Percentiles rank a stretch among this genome's conserved stretches.
Evolutionary conservation across 2,329 filamentous ascomycete genomes (phyloP).

Genomic region (Aspergillus sp.): DNA sequence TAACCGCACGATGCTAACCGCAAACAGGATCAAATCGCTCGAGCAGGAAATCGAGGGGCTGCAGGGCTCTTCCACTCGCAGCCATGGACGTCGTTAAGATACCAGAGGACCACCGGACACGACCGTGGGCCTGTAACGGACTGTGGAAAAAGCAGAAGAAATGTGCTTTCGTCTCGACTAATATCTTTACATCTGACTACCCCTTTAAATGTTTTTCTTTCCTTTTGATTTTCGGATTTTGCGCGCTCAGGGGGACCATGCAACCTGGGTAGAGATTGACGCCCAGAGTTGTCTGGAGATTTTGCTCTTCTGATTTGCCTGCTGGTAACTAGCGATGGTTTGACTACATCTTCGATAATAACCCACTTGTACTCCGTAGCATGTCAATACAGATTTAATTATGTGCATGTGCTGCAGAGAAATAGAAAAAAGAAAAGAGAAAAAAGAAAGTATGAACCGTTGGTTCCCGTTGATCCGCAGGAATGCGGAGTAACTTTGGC

Average conservation of each 20-base stretch:
- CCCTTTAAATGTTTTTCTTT: slow-evolving; percentile 29
- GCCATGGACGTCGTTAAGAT: slow-evolving; percentile 82
- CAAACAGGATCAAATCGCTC: slow-evolving; percentile 51
- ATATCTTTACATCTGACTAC: slow-evolving; percentile 40
- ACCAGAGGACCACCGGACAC: slow-evolving; percentile 19
- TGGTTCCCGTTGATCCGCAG: not conserved
- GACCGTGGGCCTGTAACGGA: slow-evolving; percentile 19
- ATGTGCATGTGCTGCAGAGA: slow-evolving; percentile 9
- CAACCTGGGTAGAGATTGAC: slow-evolving; percentile 18
- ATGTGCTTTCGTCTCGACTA: slow-evolving; percentile 32
- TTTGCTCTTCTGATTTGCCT: slow-evolving; percentile 39
- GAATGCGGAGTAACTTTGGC: slow-evolving; percentile 1
- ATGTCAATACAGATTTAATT: slow-evolving; percentile 45
- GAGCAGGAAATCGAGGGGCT: slow-evolving; percentile 91
- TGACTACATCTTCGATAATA: slow-evolving; percentile 46
- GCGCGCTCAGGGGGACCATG: slow-evolving; percentile 34
- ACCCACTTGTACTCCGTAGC: slow-evolving; percentile 43
- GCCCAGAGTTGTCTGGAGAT: slow-evolving; percentile 27
- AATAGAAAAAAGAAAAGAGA: not conserved
- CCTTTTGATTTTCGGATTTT: slow-evolving; percentile 30
- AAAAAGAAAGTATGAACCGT: not conserved
- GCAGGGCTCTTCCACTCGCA: slow-evolving; percentile 87
- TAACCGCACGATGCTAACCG: slow-evolving; percentile 29
- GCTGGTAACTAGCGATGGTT: slow-evolving; percentile 47
- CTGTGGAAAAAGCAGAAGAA: slow-evolving; percentile 27